Base-by-base conservation (phyloP, 805 yeast genomes). In the Nakazawaea populi region DNA sequence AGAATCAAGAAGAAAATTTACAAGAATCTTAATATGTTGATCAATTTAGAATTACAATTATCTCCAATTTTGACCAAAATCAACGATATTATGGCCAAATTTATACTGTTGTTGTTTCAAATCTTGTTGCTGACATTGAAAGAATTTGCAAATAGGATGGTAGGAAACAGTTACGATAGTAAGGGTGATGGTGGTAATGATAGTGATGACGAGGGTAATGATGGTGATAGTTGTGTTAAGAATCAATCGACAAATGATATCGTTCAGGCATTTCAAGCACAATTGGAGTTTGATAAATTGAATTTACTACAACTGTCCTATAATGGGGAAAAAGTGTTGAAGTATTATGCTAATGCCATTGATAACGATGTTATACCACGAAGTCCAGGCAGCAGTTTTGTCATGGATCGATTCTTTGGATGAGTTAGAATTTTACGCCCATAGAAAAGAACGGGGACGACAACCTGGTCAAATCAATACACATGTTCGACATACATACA, bases 381-480 rank as follows among this genome's bases (percentile, higher is more conserved):
- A 35, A 42, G 12, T n/a, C 46, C 46, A 31, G 39, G 11, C 6
- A 30, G 11, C 7, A 46, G 49, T 39, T 46, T 46, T 39, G 49
- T 46, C 14, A 46, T 46, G 7, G 24, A 40, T 18, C 24, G 24
- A 18, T 18, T 18, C 24, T 18, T 18, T 18, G 24, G 24, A 18
- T 18, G 24, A 18, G 24, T 18, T 18, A 18, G 24, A 2, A 18
- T 18, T 18, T 18, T 18, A 18, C 3, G 24, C 24, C 24, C 24
- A 18, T 18, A 18, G 24, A 18, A 18, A 2, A 18, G 24, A 18
- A 18, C 3, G 24, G 24, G 24, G 3, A 2, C 24, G 24, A 18
- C 24, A 18, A 18, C 24, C 24, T 18, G 24, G 24, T 18, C 24
- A 18, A 18, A 18, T 18, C 24, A 18, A 3, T 18, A 18, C 24